A percentile compares a stretch with the other conserved stretches of the same genome.
phyloP scores from a whole-genome alignment of 208 protist species.

The Leptomonas pyrrhocoris region DNA sequence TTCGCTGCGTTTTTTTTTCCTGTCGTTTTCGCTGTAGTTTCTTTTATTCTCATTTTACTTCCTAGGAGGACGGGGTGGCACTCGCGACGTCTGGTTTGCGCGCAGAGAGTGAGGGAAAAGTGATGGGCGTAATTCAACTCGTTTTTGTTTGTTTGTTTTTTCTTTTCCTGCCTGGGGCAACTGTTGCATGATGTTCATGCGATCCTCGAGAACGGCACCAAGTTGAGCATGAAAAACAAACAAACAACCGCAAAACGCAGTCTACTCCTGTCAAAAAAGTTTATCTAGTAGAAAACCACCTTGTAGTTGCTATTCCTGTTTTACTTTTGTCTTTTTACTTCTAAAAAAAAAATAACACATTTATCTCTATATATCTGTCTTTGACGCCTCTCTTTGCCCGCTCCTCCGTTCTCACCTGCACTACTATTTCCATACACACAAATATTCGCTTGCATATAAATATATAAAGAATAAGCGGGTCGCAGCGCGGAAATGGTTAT shows the following conservation, averaged over 20 bases:
- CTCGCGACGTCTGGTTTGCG: background rate
- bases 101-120: background rate
- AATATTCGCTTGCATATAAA: background rate
- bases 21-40: constrained; percentile 2
- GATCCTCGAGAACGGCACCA: background rate
- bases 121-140: background rate
- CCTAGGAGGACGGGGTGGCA: background rate
- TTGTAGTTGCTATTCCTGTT: constrained; percentile 16
- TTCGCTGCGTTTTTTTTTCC: constrained; percentile 7
- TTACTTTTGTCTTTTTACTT: background rate
- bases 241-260: too few species aligned
- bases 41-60: constrained; percentile 2
- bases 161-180: background rate
- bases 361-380: background rate
- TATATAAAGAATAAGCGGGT: background rate
- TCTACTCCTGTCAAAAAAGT: constrained; percentile 4
- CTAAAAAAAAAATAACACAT: too few species aligned
- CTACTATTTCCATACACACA: constrained; percentile 1
- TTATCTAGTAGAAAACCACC: constrained; percentile 3
- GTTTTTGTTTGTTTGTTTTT: constrained; percentile 5
- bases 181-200: too few species aligned
- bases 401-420: background rate
- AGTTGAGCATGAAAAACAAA: background rate
- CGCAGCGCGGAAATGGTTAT: too few species aligned
- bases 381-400: too few species aligned